phyloP scores from a whole-genome alignment of 768 basidiomycete species.

The Sporobolomyces phaffii region DNA sequence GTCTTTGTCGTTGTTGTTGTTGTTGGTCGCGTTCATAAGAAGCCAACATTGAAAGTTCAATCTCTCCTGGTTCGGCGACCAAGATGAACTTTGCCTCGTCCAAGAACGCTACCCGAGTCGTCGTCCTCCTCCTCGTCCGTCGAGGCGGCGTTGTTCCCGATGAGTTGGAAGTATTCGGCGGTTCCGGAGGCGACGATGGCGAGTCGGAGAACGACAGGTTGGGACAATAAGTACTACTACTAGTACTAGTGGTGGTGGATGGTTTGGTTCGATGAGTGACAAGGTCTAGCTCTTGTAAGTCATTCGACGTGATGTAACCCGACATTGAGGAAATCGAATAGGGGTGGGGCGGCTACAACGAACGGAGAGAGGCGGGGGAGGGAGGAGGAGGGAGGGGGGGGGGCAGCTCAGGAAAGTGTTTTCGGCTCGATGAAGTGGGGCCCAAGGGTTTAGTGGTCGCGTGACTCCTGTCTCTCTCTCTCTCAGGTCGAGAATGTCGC shows the following conservation, averaged over 20 bases:
- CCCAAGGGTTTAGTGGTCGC: no score
- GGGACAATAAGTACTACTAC: no score
- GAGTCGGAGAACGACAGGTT: neutral
- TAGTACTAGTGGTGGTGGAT: no score
- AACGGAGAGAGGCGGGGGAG: neutral
- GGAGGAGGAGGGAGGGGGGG: neutral
- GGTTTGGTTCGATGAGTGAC: neutral
- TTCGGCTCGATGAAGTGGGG: no score
- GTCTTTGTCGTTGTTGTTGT: neutral
- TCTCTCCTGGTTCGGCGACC: constrained; percentile 13
- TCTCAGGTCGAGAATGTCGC: no score
- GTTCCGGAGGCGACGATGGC: neutral
- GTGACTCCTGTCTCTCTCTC: no score
- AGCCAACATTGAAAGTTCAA: neutral
- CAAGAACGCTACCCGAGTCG: constrained; percentile 19
- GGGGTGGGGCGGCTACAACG: no score
- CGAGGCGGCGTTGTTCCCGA: neutral
- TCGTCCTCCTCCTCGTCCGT: neutral
- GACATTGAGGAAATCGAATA: neutral
- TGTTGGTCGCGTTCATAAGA: neutral
- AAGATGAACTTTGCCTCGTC: constrained; percentile 10
- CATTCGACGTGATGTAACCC: neutral
- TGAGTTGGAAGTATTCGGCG: neutral
- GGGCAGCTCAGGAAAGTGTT: neutral
- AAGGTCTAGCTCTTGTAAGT: neutral